Evolutionary conservation across 2,329 filamentous ascomycete genomes (phyloP).

Genomic region (Anisogramma anomala): DNA sequence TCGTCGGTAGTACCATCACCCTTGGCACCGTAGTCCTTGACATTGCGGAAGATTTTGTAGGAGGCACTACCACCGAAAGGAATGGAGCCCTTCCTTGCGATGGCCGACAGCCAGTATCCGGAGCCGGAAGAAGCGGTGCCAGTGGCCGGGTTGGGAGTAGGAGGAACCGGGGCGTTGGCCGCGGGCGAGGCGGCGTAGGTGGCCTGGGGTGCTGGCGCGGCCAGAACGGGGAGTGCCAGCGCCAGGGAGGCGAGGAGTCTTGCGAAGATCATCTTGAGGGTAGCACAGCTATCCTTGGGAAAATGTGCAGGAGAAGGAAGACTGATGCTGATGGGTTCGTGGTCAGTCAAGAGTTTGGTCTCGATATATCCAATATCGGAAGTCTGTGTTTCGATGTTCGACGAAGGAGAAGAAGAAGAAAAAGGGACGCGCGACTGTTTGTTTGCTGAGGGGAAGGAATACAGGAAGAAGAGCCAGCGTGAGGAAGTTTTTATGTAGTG

Average conservation of each 20-base stretch:
- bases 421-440: no score
- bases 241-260: constrained; percentile 11
- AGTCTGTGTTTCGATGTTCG: background rate
- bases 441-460: background rate
- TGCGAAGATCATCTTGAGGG: constrained; percentile 13
- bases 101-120: constrained; percentile 60
- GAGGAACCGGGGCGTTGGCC: no score
- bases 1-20: constrained; percentile 62
- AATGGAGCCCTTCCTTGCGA: constrained; percentile 58
- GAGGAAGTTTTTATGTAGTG: background rate
- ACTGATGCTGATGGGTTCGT: no score
- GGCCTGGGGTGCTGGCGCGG: constrained; percentile 11
- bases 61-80: constrained; percentile 44
- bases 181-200: background rate
- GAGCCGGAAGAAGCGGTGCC: constrained; percentile 1
- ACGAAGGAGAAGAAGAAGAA: no score
- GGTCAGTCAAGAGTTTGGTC: background rate
- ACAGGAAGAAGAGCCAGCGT: background rate
- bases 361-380: background rate
- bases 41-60: constrained; percentile 69
- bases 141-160: background rate
- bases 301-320: constrained; percentile 1
- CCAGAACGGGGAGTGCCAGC: constrained; percentile 12
- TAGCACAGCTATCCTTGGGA: constrained; percentile 13
- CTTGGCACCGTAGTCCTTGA: constrained; percentile 62